Evolutionary conservation across 208 protist genomes (phyloP), one percentile per base, ranked within the genome.

Genomic region (Leishmania braziliensis): DNA sequence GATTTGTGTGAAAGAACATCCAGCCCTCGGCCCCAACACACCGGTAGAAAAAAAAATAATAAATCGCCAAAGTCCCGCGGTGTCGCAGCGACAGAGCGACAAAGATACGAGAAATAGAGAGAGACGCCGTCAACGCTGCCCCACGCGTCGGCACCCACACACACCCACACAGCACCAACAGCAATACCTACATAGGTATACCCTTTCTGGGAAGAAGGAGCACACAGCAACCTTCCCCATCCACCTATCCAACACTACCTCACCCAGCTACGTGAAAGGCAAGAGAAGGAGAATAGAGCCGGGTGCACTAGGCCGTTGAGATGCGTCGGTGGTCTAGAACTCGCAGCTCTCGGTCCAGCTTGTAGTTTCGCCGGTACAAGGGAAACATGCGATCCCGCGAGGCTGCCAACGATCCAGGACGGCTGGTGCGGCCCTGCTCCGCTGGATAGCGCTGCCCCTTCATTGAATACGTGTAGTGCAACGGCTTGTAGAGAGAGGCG

Each of bases 371-470:
- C 20, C 80, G 68, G 87, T 95, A 95, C 43, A 97, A 75, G 26
- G 93, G 92, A 70, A 96, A 97, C 90, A 97, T 90, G 29, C 87
- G 84, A 76, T 90, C 87, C 9, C 91, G 86, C 33, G 91, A 93
- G 26, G 86, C 86, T 6, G 83, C 69, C 33, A 93, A 78, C 14
- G 89, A 91, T 6, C 95, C 95, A 26, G 95, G 95, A 0, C 92
- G 86, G 71, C 93, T 96, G 10, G 86, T 85, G 33, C 93, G 89
- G 51, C 92, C 93, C 77, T 93, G 91, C 83, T 97, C 90, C 3
- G 87, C 90, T 10, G 95, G 95, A 62, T 96, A 97, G 43, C 88
- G 91, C 82, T 97, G 93, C 6, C 95, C 95, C 58, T 87, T 89
- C 70, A 97, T 82, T 46, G 77, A 23, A 80, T 94, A 97, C 9